Evolutionary conservation across 2,329 filamentous ascomycete genomes (phyloP), one percentile per base, ranked within the genome.

Genomic region (Apiospora malaysiana): DNA sequence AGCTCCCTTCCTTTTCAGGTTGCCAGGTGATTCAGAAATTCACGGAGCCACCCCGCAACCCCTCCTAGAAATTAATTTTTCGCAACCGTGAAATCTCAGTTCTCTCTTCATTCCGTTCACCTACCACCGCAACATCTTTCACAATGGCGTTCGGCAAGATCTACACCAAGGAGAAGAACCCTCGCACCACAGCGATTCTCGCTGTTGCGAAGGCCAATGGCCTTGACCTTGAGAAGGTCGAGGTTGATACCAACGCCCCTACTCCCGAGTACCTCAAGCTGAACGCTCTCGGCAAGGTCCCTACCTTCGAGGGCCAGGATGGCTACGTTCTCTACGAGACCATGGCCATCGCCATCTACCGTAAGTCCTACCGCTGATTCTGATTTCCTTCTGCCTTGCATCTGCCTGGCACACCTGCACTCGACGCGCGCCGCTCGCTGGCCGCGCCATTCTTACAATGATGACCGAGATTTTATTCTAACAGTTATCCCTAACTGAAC

Each of bases 401-500:
- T 51, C 47, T 67, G 45, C 68, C 66, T 63, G 71, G 65, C 69
- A 40, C 47, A 70, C 71, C 68, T 66, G 69, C 46, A 37, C 73
- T 2, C 76, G 47, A 32, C 56, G 40, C 66, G 67, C 42, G 70
- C 59, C 68, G 69, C 73, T 45, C 68, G 69, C 73, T 45, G 42
- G 42, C 42, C 2, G 42, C 69, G 42, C 65, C 43, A 71, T 73
- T 78, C 71, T 76, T 75, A 77, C 75, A 77, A 85, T 91, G 88
- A 94, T 93, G 94, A 95, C 89, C 77, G 85, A 87, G 91, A 92
- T 85, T 87, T 87, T 86, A 87, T 88, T 87, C 85, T 89, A 88
- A 91, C 92, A 96, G 94, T 97, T 97, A 97, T 97, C 94, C 95
- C 95, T 98, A 94, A 93, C 95, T 96, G 93, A 98, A 97, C 81